A percentile compares a stretch with the other conserved stretches of the same genome.
phyloP scores from a whole-genome alignment of 371 early-diverging fungal genomes.

The Mortierella sp. region DNA sequence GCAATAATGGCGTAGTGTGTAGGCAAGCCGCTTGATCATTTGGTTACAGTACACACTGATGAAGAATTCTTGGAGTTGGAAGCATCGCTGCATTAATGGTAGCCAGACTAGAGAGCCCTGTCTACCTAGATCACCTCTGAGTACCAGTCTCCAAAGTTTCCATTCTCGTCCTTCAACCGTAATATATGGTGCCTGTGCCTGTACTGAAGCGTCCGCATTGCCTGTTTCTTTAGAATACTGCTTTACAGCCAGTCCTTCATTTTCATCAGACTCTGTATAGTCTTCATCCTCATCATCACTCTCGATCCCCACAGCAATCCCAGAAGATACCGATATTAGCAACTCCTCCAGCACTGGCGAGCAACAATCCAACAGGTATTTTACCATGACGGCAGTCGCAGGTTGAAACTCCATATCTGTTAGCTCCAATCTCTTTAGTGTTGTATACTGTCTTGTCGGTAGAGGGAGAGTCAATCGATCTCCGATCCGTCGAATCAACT shows the following conservation, averaged over 20 bases:
- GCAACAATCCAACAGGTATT: slow-evolving; percentile 31
- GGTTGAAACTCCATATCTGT: slow-evolving; percentile 22
- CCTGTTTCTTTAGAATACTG: neutral
- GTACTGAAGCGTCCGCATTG: neutral
- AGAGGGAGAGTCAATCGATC: slow-evolving; percentile 7
- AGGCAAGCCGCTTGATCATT: slow-evolving; percentile 12
- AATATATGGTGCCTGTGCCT: neutral
- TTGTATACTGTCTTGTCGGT: neutral
- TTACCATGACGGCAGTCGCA: slow-evolving; percentile 19
- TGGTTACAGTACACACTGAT: slow-evolving; percentile 20
- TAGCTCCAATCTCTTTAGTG: slow-evolving; percentile 22
- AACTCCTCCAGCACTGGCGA: slow-evolving; percentile 33
- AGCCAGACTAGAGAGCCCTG: slow-evolving; percentile 29
- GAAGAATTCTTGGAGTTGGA: slow-evolving; percentile 7
- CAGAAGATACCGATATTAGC: slow-evolving; percentile 26
- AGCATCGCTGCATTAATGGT: slow-evolving; percentile 22
- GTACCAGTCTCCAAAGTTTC: slow-evolving; percentile 16
- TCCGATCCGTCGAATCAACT: slow-evolving; percentile 22
- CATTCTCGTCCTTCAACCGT: neutral
- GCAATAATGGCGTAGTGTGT: slow-evolving; percentile 14
- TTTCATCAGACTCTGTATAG: no score
- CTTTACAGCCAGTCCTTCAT: neutral
- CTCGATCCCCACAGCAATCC: slow-evolving; percentile 24
- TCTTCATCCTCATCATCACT: neutral
- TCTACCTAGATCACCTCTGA: slow-evolving; percentile 30